phyloP scores from a whole-genome alignment of 2,329 filamentous ascomycete genomes.

The Xylaria sp. region DNA sequence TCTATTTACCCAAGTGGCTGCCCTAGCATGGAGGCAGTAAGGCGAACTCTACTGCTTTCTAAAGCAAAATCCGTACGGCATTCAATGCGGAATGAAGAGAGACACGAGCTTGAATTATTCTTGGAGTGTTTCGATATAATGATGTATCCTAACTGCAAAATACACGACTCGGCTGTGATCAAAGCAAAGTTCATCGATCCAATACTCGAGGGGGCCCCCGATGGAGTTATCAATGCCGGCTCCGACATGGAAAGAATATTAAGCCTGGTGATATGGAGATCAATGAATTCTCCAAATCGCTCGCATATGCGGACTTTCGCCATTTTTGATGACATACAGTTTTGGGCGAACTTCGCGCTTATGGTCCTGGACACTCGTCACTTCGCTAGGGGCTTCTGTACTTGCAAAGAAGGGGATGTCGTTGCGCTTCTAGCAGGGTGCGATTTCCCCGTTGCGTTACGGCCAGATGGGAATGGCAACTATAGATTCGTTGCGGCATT shows the following conservation, averaged over 20 bases:
- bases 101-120: neutral
- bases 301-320: too few relatives aligned
- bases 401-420: slow-evolving; percentile 23
- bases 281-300: too few relatives aligned
- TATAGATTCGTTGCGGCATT: slow-evolving; percentile 20
- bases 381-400: slow-evolving; percentile 7
- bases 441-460: slow-evolving; percentile 16
- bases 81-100: neutral
- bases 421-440: slow-evolving; percentile 22
- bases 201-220: neutral
- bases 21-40: neutral
- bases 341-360: slow-evolving; percentile 9
- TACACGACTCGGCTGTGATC: neutral
- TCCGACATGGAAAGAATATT: neutral
- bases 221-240: neutral
- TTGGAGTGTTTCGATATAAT: neutral
- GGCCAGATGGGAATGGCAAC: slow-evolving; percentile 7
- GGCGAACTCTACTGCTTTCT: neutral
- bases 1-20: neutral
- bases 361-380: slow-evolving; percentile 24
- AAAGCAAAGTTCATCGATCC: neutral
- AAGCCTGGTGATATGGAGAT: neutral
- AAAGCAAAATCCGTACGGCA: too few relatives aligned
- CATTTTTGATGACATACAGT: neutral
- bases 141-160: neutral